Base-by-base conservation (phyloP, 495 filamentous ascomycete genomes). In the Haplographium delicatum region DNA sequence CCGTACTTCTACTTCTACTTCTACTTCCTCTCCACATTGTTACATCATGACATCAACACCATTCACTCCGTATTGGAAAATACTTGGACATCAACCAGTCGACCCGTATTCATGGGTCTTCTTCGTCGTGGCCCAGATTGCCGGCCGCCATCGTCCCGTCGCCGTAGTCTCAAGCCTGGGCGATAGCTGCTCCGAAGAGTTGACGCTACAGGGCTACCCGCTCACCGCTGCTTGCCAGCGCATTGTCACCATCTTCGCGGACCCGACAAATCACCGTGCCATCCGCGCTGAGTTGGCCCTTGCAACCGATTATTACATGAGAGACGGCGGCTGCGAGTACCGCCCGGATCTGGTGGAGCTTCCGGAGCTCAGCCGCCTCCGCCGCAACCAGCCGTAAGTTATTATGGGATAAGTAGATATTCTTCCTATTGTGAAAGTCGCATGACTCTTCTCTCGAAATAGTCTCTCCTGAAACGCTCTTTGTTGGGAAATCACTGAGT, bases 41-140 rank as follows among this genome's bases (percentile, higher is more conserved):
- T n/a, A n/a, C n/a, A n/a, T n/a, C n/a, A n/a, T n/a, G n/a, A n/a
- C n/a, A n/a, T n/a, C n/a, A n/a, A n/a, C n/a, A n/a, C n/a, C n/a
- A n/a, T n/a, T n/a, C n/a, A n/a, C n/a, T n/a, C n/a, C n/a, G n/a
- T n/a, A n/a, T n/a, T n/a, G n/a, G n/a, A n/a, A n/a, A n/a, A n/a
- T n/a, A n/a, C n/a, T n/a, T n/a, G n/a, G n/a, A n/a, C n/a, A n/a
- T n/a, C n/a, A n/a, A n/a, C n/a, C n/a, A n/a, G n/a, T n/a, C n/a
- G n/a, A n/a, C n/a, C n/a, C n/a, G n/a, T n/a, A n/a, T n/a, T 52
- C 53, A 35, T 56, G 53, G 53, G 41, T 56, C 40, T 51, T 56
- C 42, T 56, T 46, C 30, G 47, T 40, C 40, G 53, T 56, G 11
- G 28, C 48, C 23, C 27, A 47, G 48, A 44, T 52, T 44, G 48